Evolutionary conservation across 148 eudicot genomes (phyloP).

Genomic region (Oxyria digyna): DNA sequence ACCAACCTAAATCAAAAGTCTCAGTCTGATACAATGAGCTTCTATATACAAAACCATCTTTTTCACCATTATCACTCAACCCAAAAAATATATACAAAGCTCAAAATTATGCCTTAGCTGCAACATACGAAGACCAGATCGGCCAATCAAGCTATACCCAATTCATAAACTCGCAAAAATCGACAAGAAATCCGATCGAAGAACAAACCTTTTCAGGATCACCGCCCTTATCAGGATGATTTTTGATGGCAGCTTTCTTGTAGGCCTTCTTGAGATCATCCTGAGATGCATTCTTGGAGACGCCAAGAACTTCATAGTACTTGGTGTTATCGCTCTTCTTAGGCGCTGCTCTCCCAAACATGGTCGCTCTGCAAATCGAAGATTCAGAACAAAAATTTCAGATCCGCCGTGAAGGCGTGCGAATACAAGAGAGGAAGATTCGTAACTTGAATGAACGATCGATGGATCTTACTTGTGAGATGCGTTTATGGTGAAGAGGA

Average conservation of each 20-base stretch:
- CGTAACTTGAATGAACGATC: not conserved
- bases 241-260: conserved; percentile 36
- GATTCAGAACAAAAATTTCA: not conserved
- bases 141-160: too few relatives aligned
- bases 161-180: not conserved
- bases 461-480: not conserved
- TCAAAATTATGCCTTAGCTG: not conserved
- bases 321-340: conserved; percentile 36
- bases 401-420: not conserved
- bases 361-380: conserved; percentile 6
- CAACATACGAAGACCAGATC: not conserved
- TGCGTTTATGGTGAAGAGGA: not conserved
- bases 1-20: too few relatives aligned
- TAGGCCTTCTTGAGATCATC: conserved; percentile 47
- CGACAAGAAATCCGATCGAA: not conserved
- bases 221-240: conserved; percentile 44
- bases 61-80: not conserved
- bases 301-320: conserved; percentile 38
- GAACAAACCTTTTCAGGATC: conserved; percentile 40
- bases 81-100: too few relatives aligned
- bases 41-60: not conserved
- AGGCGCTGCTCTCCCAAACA: conserved; percentile 36
- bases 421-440: not conserved
- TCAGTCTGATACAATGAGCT: not conserved
- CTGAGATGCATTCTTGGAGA: conserved; percentile 26